phyloP scores from a whole-genome alignment of 148 eudicot genomes.

The Amaranthus cruentus region DNA sequence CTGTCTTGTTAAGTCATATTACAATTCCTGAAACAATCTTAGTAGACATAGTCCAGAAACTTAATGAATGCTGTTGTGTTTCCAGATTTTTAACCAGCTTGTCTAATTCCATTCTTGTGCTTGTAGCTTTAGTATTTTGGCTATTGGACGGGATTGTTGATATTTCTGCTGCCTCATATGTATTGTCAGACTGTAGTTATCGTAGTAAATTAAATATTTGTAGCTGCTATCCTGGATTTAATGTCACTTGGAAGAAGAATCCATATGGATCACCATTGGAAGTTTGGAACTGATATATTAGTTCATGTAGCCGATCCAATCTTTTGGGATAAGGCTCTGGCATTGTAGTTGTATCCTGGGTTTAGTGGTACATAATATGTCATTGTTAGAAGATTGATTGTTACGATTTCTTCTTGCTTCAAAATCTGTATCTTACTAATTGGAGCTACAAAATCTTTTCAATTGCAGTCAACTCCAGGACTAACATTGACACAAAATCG shows the following conservation, averaged over 20 bases:
- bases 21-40: too few relatives aligned
- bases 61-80: neutral
- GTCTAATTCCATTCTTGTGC: neutral
- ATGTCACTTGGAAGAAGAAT: too few relatives aligned
- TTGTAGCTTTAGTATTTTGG: neutral
- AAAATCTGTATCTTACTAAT: neutral
- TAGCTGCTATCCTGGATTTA: too few relatives aligned
- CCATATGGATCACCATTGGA: too few relatives aligned
- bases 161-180: neutral
- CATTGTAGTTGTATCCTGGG: neutral
- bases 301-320: too few relatives aligned
- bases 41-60: neutral
- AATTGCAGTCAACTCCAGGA: slow-evolving; percentile 65
- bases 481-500: slow-evolving; percentile 67
- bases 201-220: neutral
- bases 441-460: neutral
- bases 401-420: neutral
- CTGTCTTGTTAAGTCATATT: too few relatives aligned
- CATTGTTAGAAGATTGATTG: neutral
- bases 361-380: neutral
- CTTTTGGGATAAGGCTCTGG: too few relatives aligned
- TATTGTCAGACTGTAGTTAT: neutral
- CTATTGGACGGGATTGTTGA: neutral
- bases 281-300: too few relatives aligned
- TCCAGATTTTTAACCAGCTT: neutral